Conservation (phyloP, 2,329 filamentous ascomycete genomes). For the Sporothrix mexicana region DNA sequence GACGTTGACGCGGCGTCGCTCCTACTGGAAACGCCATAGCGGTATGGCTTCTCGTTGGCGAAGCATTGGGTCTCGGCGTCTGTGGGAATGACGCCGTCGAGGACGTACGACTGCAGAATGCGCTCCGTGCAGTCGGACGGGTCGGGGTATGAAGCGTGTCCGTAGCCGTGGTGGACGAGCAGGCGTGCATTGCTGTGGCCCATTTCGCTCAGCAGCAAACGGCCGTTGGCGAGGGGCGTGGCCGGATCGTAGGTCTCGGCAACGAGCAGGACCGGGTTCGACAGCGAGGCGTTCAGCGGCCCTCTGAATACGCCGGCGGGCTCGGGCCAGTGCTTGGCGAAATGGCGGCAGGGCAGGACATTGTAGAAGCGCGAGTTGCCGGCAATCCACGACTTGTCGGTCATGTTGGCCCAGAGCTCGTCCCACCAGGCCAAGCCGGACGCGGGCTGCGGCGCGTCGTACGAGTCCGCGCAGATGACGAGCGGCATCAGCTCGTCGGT, state of each 20-base stretch:
- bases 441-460: conserved; percentile 50
- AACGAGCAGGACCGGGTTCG: conserved; percentile 54
- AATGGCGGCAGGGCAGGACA: conserved; percentile 56
- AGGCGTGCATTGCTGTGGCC: conserved; percentile 53
- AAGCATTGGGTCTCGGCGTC: conserved; percentile 53
- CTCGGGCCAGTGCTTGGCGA: conserved; percentile 52
- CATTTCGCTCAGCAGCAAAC: conserved; percentile 53
- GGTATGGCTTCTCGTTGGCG: conserved; percentile 56
- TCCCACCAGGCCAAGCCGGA: conserved; percentile 54
- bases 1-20: background rate
- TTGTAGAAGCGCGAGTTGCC: conserved; percentile 54
- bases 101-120: conserved; percentile 50
- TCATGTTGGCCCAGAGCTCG: conserved; percentile 56
- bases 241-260: conserved; percentile 58
- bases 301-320: conserved; percentile 56
- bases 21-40: conserved; percentile 45
- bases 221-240: conserved; percentile 56
- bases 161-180: conserved; percentile 57
- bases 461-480: conserved; percentile 55
- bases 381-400: conserved; percentile 52
- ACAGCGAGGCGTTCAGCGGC: conserved; percentile 52
- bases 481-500: conserved; percentile 50
- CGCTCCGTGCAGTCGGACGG: conserved; percentile 53
- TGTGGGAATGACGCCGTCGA: conserved; percentile 50
- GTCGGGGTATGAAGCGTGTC: conserved; percentile 53